A percentile compares a stretch with the other conserved stretches of the same genome.
Conservation (phyloP, 2,329 filamentous ascomycete genomes). For the Arthrobotrys entomopaga region DNA sequence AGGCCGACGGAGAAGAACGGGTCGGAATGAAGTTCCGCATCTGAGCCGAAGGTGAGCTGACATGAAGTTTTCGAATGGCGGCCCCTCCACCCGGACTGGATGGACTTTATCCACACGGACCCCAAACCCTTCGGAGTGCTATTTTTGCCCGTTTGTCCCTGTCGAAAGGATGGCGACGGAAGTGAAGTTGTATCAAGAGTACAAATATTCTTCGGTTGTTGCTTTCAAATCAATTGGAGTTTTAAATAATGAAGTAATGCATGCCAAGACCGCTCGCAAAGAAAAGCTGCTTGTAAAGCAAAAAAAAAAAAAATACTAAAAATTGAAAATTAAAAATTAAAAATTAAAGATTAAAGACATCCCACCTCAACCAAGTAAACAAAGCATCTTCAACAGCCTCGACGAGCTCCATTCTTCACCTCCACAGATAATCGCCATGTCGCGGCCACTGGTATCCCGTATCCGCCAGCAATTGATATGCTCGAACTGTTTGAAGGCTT, state of each 20-base stretch:
- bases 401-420: too few species aligned
- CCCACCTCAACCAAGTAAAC: slow-evolving; percentile 8
- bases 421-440: slow-evolving; percentile 17
- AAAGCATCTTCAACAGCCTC: too few species aligned
- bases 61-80: slow-evolving; percentile 13
- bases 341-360: too few species aligned
- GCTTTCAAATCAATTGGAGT: too few species aligned
- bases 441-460: slow-evolving; percentile 30
- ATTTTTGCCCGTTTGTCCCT: too few species aligned
- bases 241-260: neutral
- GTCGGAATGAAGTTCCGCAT: slow-evolving; percentile 27
- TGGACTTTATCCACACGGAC: neutral
- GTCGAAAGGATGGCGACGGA: too few species aligned
- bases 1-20: slow-evolving; percentile 8
- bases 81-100: neutral
- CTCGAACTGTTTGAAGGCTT: slow-evolving; percentile 34
- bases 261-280: slow-evolving; percentile 3
- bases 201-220: too few species aligned
- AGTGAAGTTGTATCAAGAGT: too few species aligned
- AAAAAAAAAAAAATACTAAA: too few species aligned
- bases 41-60: slow-evolving; percentile 32
- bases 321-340: too few species aligned
- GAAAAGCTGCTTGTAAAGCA: slow-evolving; percentile 10
- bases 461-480: slow-evolving; percentile 37
- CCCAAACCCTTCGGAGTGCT: neutral